These are phyloP conservation scores for Tolypocladium cylindrosporum DNA, from an alignment of 2,329 filamentous ascomycete genomes.

Conservation along the genomic window DNA sequence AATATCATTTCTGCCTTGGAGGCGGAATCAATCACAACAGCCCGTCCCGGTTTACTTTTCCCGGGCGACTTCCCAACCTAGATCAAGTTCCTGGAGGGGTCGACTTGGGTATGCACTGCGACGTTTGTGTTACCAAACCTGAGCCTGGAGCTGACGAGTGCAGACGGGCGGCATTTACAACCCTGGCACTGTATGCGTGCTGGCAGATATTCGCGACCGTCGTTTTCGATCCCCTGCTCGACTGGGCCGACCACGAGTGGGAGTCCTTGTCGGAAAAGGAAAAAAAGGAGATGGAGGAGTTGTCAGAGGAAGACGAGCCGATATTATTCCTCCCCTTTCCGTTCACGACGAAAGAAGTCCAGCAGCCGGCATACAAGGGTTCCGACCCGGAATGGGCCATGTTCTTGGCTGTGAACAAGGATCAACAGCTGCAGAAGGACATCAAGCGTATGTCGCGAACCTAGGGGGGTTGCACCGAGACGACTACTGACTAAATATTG, in stretches of 20 bases:
- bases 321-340: conserved; percentile 52
- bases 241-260: conserved; percentile 31
- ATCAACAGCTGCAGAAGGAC: conserved; percentile 33
- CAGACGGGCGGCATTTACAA: conserved; percentile 20
- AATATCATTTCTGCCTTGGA: conserved; percentile 25
- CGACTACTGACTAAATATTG: conserved; percentile 6
- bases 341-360: conserved; percentile 40
- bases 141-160: not conserved
- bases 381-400: conserved; percentile 54
- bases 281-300: conserved; percentile 27
- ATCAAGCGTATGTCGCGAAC: conserved; percentile 33
- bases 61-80: conserved; percentile 3
- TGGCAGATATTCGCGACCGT: conserved; percentile 33
- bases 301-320: conserved; percentile 32
- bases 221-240: conserved; percentile 35
- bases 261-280: conserved; percentile 32
- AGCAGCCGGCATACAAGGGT: conserved; percentile 40
- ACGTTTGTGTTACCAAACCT: not conserved
- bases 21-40: conserved; percentile 9
- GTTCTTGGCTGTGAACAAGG: conserved; percentile 48
- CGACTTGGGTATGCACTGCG: conserved; percentile 17
- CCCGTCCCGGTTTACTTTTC: conserved; percentile 24
- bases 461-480: no score
- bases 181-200: conserved; percentile 23
- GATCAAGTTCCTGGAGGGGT: conserved; percentile 10